Evolutionary conservation across 306 rosid genomes (phyloP).

Genomic region (Casuarina glauca): DNA sequence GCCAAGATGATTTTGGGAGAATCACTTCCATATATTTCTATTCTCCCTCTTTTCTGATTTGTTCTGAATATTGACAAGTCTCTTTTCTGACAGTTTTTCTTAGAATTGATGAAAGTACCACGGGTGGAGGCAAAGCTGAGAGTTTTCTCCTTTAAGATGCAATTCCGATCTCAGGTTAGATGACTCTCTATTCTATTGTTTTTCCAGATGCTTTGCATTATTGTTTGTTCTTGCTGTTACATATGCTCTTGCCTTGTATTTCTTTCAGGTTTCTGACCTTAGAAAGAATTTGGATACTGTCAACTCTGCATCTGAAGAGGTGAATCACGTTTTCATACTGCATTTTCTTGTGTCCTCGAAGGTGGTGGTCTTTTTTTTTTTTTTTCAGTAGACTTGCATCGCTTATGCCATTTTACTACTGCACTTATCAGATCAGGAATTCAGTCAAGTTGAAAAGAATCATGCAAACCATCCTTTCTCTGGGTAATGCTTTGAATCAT

Average conservation of each 20-base stretch:
- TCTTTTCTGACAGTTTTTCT: constrained; percentile 63
- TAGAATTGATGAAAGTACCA: constrained; percentile 91
- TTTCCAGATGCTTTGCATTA: constrained; percentile 24
- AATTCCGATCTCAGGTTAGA: constrained; percentile 76
- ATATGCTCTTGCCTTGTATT: constrained; percentile 23
- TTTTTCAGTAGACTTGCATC: constrained; percentile 15
- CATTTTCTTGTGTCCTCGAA: constrained; percentile 4
- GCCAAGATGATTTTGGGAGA: not conserved
- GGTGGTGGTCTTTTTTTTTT: not conserved
- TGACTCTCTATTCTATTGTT: constrained; percentile 23
- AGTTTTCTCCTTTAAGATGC: constrained; percentile 90
- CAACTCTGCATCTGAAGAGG: constrained; percentile 88
- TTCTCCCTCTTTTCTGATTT: constrained; percentile 1
- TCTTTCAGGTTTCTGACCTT: constrained; percentile 75
- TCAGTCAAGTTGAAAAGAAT: constrained; percentile 94
- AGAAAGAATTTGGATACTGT: constrained; percentile 66
- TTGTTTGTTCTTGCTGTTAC: constrained; percentile 24
- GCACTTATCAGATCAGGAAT: constrained; percentile 74
- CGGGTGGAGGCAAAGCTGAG: constrained; percentile 86
- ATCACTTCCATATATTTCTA: constrained; percentile 9
- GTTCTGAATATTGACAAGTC: constrained; percentile 35
- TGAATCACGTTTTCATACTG: constrained; percentile 30
- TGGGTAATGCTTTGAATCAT: constrained; percentile 95
- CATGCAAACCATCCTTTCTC: constrained; percentile 98
- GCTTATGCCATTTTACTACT: constrained; percentile 26